Evolutionary conservation across 805 yeast species (phyloP).

Genomic region (Hanseniaspora vineae): DNA sequence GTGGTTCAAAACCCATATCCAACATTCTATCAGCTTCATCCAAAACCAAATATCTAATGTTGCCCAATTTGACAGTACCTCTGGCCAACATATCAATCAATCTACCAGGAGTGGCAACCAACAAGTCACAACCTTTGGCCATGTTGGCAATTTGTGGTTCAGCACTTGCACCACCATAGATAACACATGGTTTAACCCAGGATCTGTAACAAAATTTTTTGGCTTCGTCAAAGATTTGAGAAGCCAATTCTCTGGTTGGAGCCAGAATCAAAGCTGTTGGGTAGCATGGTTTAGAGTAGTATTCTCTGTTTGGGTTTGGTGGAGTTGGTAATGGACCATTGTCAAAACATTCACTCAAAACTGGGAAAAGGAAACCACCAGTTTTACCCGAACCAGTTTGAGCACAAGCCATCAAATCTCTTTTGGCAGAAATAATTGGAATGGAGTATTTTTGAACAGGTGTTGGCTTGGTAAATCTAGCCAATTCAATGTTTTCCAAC

Average conservation of each 20-base stretch:
- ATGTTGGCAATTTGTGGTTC: conserved; percentile 76
- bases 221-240: conserved; percentile 93
- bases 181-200: conserved; percentile 94
- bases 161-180: conserved; percentile 97
- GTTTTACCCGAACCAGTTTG: conserved; percentile 99
- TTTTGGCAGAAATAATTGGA: conserved; percentile 77
- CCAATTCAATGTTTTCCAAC: conserved; percentile 73
- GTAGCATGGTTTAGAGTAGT: conserved; percentile 64
- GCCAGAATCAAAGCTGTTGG: conserved; percentile 95
- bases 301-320: conserved; percentile 24
- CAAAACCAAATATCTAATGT: conserved; percentile 84
- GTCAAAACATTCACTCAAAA: conserved; percentile 77
- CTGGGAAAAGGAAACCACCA: conserved; percentile 98
- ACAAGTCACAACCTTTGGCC: conserved; percentile 86
- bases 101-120: conserved; percentile 99
- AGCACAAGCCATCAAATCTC: conserved; percentile 96
- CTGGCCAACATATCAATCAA: conserved; percentile 90
- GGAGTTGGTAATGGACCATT: conserved; percentile 68
- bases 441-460: conserved; percentile 92
- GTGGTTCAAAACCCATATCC: conserved; percentile 99
- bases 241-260: conserved; percentile 97
- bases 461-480: conserved; percentile 91
- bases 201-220: conserved; percentile 93
- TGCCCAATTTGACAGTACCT: conserved; percentile 79
- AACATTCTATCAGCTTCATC: conserved; percentile 99